Evolutionary conservation across 1,139 yeast genomes (phyloP).

Genomic region (Magnusiomyces fungicola): DNA sequence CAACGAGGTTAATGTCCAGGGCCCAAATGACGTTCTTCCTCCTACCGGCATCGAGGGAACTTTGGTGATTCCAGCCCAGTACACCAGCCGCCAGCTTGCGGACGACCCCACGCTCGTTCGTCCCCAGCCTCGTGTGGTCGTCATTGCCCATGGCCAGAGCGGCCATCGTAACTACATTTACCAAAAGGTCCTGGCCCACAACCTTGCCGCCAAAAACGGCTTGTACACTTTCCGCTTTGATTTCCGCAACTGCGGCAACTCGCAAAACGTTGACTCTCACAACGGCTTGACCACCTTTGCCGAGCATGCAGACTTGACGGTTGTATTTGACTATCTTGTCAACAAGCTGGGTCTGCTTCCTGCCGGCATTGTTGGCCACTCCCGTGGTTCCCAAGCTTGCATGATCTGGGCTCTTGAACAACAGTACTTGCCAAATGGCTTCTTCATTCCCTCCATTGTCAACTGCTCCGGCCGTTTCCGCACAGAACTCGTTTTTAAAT

Average conservation of each 20-base stretch:
- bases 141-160: slow-evolving; percentile 67
- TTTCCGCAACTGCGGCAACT: slow-evolving; percentile 78
- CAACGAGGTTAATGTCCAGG: slow-evolving; percentile 1
- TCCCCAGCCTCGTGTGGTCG: slow-evolving; percentile 32
- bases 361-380: slow-evolving; percentile 57
- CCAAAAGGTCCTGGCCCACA: slow-evolving; percentile 55
- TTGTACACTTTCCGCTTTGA: slow-evolving; percentile 66
- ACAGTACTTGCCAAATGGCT: slow-evolving; percentile 29
- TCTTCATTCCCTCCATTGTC: slow-evolving; percentile 53
- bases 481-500: slow-evolving; percentile 28
- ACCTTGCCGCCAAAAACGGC: slow-evolving; percentile 53
- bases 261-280: slow-evolving; percentile 46
- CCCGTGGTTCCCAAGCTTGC: slow-evolving; percentile 76
- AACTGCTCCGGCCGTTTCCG: slow-evolving; percentile 65
- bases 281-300: slow-evolving; percentile 43
- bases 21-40: not conserved
- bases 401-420: slow-evolving; percentile 58
- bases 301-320: slow-evolving; percentile 62
- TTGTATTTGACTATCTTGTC: slow-evolving; percentile 36
- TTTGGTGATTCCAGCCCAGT: slow-evolving; percentile 8
- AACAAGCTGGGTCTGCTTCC: slow-evolving; percentile 32
- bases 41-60: slow-evolving; percentile 14
- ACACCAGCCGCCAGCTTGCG: slow-evolving; percentile 3
- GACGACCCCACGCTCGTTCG: not conserved
- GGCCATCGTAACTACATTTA: slow-evolving; percentile 81